Conservation (phyloP, 2,329 filamentous ascomycete species). For the Cytospora piceae region DNA sequence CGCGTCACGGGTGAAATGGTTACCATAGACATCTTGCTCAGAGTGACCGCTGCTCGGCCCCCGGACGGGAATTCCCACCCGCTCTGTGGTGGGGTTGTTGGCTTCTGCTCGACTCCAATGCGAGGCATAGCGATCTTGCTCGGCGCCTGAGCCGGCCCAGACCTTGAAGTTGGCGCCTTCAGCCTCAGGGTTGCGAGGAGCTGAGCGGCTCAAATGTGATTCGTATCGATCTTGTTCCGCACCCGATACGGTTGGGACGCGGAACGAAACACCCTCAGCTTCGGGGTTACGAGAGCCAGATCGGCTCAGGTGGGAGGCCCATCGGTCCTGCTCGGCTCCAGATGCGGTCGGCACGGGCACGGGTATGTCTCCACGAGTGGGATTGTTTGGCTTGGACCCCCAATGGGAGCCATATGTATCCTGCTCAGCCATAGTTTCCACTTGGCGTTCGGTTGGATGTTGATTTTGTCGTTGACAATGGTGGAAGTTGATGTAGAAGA, state of each 20-base stretch:
- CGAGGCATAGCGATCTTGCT: conserved; percentile 32
- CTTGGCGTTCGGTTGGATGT: neutral
- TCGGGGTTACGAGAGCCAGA: conserved; percentile 23
- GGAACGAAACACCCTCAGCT: conserved; percentile 19
- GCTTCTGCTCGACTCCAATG: conserved; percentile 29
- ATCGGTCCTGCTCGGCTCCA: conserved; percentile 34
- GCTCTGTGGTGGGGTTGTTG: conserved; percentile 24
- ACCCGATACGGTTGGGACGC: conserved; percentile 20
- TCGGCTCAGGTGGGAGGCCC: conserved; percentile 33
- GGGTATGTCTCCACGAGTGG: conserved; percentile 17
- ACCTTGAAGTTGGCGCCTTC: conserved; percentile 31
- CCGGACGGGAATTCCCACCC: conserved; percentile 25
- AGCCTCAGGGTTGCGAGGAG: conserved; percentile 29
- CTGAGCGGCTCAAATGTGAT: conserved; percentile 23
- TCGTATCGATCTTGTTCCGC: conserved; percentile 29
- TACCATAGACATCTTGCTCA: conserved; percentile 28
- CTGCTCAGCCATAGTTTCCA: conserved; percentile 33
- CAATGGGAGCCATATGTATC: conserved; percentile 28
- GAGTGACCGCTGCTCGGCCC: conserved; percentile 12
- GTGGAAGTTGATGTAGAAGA: neutral
- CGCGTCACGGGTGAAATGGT: conserved; percentile 26
- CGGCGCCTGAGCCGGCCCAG: conserved; percentile 30
- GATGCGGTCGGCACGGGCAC: conserved; percentile 20
- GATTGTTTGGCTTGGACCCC: conserved; percentile 16
- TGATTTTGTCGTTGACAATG: neutral